Evolutionary conservation across 169 alveolate species (phyloP).

Genomic region (Sarcocystis neurona): DNA sequence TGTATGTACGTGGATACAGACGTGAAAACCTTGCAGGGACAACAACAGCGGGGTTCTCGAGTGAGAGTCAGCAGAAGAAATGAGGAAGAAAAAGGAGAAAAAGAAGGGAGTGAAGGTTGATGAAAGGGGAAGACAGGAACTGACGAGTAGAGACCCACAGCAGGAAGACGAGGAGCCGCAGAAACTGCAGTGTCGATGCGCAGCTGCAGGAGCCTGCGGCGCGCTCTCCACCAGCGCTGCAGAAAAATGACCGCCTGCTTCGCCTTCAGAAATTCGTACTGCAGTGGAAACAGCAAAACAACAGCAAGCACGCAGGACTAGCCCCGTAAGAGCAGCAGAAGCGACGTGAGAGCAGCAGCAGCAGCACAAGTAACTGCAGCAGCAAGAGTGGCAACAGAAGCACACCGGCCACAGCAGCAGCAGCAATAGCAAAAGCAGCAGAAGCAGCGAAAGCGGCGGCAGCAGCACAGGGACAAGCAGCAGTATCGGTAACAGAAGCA

Average conservation of each 20-base stretch:
- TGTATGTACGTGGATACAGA: neutral
- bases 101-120: too few relatives aligned
- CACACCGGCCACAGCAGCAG: neutral
- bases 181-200: neutral
- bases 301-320: too few relatives aligned
- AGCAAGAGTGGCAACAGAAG: neutral
- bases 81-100: too few relatives aligned
- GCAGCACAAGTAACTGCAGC: too few relatives aligned
- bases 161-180: slow-evolving; percentile 7
- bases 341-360: too few relatives aligned
- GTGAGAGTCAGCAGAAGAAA: neutral
- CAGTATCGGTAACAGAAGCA: too few relatives aligned
- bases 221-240: slow-evolving; percentile 77
- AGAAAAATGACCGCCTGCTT: slow-evolving; percentile 68
- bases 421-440: too few relatives aligned
- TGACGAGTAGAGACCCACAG: neutral
- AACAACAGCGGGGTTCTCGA: neutral
- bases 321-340: too few relatives aligned
- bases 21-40: neutral
- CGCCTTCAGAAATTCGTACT: slow-evolving; percentile 62
- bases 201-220: neutral
- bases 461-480: too few relatives aligned
- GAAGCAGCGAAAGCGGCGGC: too few relatives aligned
- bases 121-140: too few relatives aligned
- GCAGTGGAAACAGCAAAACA: neutral